These are phyloP conservation scores for Populus nigra DNA, from an alignment of 345 rosid genomes.

Conservation along the genomic window DNA sequence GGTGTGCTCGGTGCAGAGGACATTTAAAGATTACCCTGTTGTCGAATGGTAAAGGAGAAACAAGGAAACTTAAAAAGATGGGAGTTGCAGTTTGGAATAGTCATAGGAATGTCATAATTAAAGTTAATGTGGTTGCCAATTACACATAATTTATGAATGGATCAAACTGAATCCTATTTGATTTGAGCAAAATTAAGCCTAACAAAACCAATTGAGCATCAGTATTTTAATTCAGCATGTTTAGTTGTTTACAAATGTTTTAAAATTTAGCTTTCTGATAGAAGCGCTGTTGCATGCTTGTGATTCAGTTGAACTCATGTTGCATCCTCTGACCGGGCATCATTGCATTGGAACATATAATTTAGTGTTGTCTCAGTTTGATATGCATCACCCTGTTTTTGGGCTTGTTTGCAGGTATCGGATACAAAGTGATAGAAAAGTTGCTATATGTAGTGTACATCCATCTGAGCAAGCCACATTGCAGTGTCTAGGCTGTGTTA, in stretches of 20 bases:
- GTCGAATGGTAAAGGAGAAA: neutral
- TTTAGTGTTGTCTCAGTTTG: neutral
- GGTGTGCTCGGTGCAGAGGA: neutral
- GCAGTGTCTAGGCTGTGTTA: conserved; percentile 87
- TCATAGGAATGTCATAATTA: neutral
- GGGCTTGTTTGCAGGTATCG: conserved; percentile 65
- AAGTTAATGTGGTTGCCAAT: neutral
- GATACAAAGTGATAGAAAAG: conserved; percentile 87
- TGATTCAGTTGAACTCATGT: neutral
- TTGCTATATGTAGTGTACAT: conserved; percentile 83
- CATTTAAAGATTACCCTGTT: neutral
- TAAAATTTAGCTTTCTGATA: neutral
- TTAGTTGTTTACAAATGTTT: neutral
- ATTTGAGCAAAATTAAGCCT: neutral
- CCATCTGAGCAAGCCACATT: conserved; percentile 84
- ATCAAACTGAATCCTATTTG: neutral
- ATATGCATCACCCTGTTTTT: neutral
- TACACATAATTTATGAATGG: neutral
- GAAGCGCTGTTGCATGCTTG: neutral
- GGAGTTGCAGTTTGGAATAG: neutral
- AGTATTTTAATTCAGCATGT: neutral
- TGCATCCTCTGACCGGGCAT: neutral
- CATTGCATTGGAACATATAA: neutral
- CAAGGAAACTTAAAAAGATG: neutral
- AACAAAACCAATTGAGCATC: neutral